Conservation (phyloP, 1,284 basidiomycete species). For the Cutaneotrichosporon cyanovorans region DNA sequence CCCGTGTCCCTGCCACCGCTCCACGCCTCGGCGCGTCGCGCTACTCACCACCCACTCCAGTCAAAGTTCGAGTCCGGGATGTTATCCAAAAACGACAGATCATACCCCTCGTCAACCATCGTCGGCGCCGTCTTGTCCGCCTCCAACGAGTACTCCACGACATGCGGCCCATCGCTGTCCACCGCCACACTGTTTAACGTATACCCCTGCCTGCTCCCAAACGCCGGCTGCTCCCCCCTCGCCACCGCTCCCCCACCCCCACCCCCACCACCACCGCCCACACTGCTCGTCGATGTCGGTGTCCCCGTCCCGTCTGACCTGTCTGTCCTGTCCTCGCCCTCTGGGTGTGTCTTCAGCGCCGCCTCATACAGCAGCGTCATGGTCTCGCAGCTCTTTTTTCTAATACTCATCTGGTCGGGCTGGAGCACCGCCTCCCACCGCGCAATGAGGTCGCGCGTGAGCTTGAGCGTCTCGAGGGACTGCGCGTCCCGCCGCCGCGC, state of each 20-base stretch:
- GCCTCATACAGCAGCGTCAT: conserved; percentile 86
- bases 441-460: conserved; percentile 70
- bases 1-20: not conserved
- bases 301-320: conserved; percentile 47
- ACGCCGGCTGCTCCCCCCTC: not conserved
- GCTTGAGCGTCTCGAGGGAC: conserved; percentile 65
- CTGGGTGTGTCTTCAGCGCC: conserved; percentile 58
- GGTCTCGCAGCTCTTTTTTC: conserved; percentile 71
- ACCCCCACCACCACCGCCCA: conserved; percentile 39
- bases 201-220: not conserved
- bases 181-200: conserved; percentile 1
- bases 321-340: conserved; percentile 26
- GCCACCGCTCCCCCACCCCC: not conserved
- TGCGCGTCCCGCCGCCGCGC: conserved; percentile 69
- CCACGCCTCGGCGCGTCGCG: too few relatives aligned
- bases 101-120: conserved; percentile 30
- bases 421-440: conserved; percentile 63
- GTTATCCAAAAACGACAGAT: conserved; percentile 65
- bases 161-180: conserved; percentile 7
- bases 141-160: conserved; percentile 9
- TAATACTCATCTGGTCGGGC: conserved; percentile 78
- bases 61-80: conserved; percentile 80
- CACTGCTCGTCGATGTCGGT: conserved; percentile 51
- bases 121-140: conserved; percentile 2
- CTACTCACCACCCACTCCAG: conserved; percentile 52